Base-by-base conservation (phyloP, 2,329 filamentous ascomycete species). In the Pseudocercospora fuligena region DNA sequence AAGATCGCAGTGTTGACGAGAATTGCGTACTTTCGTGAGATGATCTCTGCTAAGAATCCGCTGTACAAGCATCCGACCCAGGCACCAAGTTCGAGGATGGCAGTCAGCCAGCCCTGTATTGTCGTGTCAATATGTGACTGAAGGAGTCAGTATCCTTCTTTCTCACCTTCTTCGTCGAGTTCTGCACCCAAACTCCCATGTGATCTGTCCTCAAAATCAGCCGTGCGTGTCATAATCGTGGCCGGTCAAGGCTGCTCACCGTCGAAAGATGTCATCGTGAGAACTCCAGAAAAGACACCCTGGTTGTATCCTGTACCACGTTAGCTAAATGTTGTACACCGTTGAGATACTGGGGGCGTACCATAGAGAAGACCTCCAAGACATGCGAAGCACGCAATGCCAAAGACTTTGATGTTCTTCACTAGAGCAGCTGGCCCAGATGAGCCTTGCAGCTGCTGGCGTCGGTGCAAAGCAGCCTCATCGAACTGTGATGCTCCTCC, bases 1-100 rank as follows among this genome's bases (percentile, higher is more conserved):
- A 93, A 93, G 23, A 93, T 84, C 11, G 79, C 76, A 0, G 86
- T 87, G 11, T 89, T 89, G 36, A 92, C 83, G 16, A 93, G 78
- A 63, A 92, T 88, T 6, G 87, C 86, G 69, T 89, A 89, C 77
- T 92, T 92, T 56, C 91, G 84, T 1, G 59, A 89, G 11, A 66
- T 23, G 23, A 85, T 82, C 74, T 93, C 91, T 19, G 90, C 90
- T n/a, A 93, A 77, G 73, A 90, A 90, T 1, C 90, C 89, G 2
- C 87, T 90, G 47, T 90, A 82, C 2, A 94, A 78, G 0, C 89
- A 87, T 43, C 91, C 91, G n/a, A 92, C 75, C 90, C 90, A 93
- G 51, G 90, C 91, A 61, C 91, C 91, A 1, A 93, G 85, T 75
- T 93, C 90, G 27, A 93, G 86, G 69, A 92, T 92, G 1, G 90